These are phyloP conservation scores for Ogataea nakhonphanomensis DNA, from an alignment of 805 yeast species.

Conservation along the genomic window DNA sequence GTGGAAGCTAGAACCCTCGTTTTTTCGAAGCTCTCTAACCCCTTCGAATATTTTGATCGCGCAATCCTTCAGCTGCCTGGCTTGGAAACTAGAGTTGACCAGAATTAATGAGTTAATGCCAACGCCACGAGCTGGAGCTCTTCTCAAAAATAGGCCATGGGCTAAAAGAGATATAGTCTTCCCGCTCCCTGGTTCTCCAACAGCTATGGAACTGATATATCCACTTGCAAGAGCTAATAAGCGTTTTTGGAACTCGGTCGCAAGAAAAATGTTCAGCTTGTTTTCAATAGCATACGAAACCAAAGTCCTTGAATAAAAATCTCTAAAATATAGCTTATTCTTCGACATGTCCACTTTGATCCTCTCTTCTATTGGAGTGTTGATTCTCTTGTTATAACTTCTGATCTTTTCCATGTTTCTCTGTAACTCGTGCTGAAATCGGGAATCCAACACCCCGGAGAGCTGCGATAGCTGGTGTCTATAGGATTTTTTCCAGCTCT, in stretches of 20 bases:
- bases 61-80: slow-evolving; percentile 22
- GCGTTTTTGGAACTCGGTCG: slow-evolving; percentile 32
- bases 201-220: slow-evolving; percentile 29
- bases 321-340: slow-evolving; percentile 15
- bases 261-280: slow-evolving; percentile 15
- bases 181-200: slow-evolving; percentile 33
- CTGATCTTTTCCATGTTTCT: slow-evolving; percentile 23
- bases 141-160: slow-evolving; percentile 26
- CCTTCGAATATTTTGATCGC: slow-evolving; percentile 12
- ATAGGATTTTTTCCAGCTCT: slow-evolving; percentile 21
- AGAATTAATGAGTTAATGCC: slow-evolving; percentile 31
- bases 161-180: slow-evolving; percentile 26
- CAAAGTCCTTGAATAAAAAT: slow-evolving; percentile 16
- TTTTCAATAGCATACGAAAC: slow-evolving; percentile 17
- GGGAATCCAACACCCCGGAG: slow-evolving; percentile 16
- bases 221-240: slow-evolving; percentile 27
- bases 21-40: slow-evolving; percentile 2
- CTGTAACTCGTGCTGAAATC: slow-evolving; percentile 22
- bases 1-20: neutral
- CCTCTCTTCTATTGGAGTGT: slow-evolving; percentile 20
- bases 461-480: slow-evolving; percentile 19
- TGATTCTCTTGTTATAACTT: slow-evolving; percentile 24
- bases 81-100: slow-evolving; percentile 29
- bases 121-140: slow-evolving; percentile 23
- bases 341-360: slow-evolving; percentile 21